Base-by-base conservation (phyloP, 495 filamentous ascomycete species). In the Neurospora sp. region DNA sequence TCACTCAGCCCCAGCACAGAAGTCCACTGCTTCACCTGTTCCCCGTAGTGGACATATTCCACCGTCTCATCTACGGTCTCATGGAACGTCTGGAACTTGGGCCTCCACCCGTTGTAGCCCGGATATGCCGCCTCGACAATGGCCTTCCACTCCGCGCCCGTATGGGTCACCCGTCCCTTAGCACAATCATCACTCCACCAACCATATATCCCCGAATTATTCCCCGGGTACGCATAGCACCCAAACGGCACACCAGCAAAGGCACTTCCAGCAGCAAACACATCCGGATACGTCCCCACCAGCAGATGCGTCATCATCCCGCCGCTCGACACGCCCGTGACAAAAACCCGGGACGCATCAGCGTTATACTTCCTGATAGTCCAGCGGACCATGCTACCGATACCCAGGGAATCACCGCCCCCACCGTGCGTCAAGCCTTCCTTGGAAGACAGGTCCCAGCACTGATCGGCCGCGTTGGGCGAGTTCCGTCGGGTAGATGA, bases 241-340 rank as follows among this genome's bases (percentile, higher is more conserved):
- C 85, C 87, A 61, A 84, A 85, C 4, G 87, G 81, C 3, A 87
- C 84, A 41, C 88, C 88, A 0, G 86, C 83, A 80, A 87, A 89
- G 53, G 81, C 84, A 20, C 83, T 82, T 6, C 83, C 88, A 0
- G 88, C 88, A 1, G 84, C 82, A 77, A 90, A 90, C 40, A 89
- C 75, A 37, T 88, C 84, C 9, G 87, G 88, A 76, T 90, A 89
- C 0, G 86, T 81, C 4, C 85, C 88, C 6, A 84, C 83, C 74
- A 90, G 79, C 12, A 88, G 85, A 73, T 88, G 87, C n/a, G 85
- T 88, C 86, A 88, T 87, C 87, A 88, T 89, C n/a, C 83, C 87
- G 16, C 88, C 88, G 0, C 87, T 88, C 1, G 84, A 86, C 2
- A 82, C 82, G 8, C 87, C 87, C 37, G 84, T 87, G 4, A 83